Conservation (phyloP, 2,329 filamentous ascomycete genomes). For the Diaporthe caulivora region DNA sequence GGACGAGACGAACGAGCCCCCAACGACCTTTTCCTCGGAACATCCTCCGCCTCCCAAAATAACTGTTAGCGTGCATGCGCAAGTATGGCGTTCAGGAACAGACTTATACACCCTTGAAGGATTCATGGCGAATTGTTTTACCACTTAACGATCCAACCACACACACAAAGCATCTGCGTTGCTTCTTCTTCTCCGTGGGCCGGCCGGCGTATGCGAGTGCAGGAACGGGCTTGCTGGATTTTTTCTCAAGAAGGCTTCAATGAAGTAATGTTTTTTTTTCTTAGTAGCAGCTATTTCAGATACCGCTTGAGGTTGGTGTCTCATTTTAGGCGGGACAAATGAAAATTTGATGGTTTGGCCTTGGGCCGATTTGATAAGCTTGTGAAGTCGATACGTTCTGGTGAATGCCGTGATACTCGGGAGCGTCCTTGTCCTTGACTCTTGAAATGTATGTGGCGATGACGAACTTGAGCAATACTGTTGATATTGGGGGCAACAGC, state of each 20-base stretch:
- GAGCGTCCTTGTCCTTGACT: no score
- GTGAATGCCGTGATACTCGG: neutral
- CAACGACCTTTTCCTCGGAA: neutral
- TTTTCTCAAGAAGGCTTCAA: neutral
- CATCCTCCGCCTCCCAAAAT: neutral
- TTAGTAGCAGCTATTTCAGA: neutral
- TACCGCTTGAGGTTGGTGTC: neutral
- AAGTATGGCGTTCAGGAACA: slow-evolving; percentile 30
- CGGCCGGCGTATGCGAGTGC: neutral
- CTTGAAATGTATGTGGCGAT: neutral
- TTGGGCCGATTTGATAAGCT: neutral
- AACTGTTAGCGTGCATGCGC: neutral
- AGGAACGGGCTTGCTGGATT: neutral
- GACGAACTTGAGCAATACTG: no score
- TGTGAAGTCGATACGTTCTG: no score
- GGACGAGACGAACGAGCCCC: neutral
- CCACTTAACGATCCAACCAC: neutral
- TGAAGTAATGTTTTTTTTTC: slow-evolving; percentile 16
- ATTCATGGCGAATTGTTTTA: slow-evolving; percentile 7
- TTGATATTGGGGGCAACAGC: no score
- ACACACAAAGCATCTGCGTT: slow-evolving; percentile 6
- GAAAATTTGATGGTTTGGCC: neutral
- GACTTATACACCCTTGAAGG: slow-evolving; percentile 20
- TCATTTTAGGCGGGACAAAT: neutral
- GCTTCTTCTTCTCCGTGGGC: slow-evolving; percentile 7